Evolutionary conservation across 106 monocot species (phyloP), one percentile per base, ranked within the genome.

Genomic region (Dendrobium nobile): DNA sequence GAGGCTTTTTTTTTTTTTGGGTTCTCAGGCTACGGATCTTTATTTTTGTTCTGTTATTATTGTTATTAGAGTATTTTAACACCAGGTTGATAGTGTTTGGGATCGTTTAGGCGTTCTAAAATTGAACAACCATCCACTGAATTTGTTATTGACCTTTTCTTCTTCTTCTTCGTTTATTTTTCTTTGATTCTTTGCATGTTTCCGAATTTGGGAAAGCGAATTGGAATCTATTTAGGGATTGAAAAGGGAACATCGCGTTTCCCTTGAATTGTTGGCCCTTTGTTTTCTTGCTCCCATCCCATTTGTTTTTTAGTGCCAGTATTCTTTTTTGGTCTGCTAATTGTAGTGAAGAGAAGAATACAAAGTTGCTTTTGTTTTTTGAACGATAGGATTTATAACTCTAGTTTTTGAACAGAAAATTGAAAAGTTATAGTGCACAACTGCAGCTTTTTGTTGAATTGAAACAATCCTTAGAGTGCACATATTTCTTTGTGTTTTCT

Each of bases 41-140:
- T 65, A 6, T 80, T 81, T 61, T 59, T 41, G 26, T 82, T 78
- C 15, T 22, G 77, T 61, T 64, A 26, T 75, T 77, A 40, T 78
- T 55, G n/a, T 73, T 77, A 45, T n/a, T 22, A 2, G 24, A 43
- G 27, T 17, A 22, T 68, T 82, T 13, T 44, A 19, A 51, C 40
- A 78, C 26, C 44, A 4, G 45, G 22, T 41, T 75, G 64, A 27
- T 28, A 5, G 41, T 7, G 24, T 27, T 76, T 40, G 17, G 31
- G 77, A 70, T 85, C 73, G 54, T 73, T 33, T 20, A 55, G 55
- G 54, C 48, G 67, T 73, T 84, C 6, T 45, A 16, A 54, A 78
- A 82, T 28, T 40, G 43, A 20, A 26, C 4, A 18, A 20, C 2
- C 65, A 27, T 82, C 54, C 47, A 19, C 31, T 76, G 54, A 27